A percentile compares a stretch with the other conserved stretches of the same genome.
Conservation (phyloP, 495 filamentous ascomycete species). For the Aspergillus cristatus region DNA sequence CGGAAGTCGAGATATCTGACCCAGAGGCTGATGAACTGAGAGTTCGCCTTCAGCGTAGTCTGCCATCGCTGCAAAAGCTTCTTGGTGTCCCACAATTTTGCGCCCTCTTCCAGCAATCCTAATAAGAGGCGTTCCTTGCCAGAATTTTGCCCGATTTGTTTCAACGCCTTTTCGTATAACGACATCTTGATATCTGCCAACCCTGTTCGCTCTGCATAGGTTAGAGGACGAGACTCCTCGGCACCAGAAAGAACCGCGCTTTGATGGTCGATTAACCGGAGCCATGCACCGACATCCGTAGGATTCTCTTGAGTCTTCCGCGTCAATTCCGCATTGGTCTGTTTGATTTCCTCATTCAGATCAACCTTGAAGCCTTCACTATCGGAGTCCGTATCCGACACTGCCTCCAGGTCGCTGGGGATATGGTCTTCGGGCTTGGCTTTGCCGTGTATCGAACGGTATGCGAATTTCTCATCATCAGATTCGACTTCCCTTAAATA, state of each 20-base stretch:
- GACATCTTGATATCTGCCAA: constrained; percentile 70
- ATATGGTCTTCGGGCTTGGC: constrained; percentile 42
- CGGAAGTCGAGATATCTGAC: constrained; percentile 63
- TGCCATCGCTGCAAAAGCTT: constrained; percentile 57
- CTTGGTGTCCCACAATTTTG: constrained; percentile 59
- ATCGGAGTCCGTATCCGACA: constrained; percentile 35
- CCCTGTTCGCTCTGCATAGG: constrained; percentile 52
- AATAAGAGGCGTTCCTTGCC: constrained; percentile 48
- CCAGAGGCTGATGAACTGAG: constrained; percentile 57
- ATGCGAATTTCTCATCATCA: constrained; percentile 46
- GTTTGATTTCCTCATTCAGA: constrained; percentile 30
- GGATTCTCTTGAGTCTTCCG: constrained; percentile 53
- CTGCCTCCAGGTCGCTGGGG: constrained; percentile 43
- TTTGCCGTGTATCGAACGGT: constrained; percentile 63
- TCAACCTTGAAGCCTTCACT: constrained; percentile 25
- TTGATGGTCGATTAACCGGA: constrained; percentile 68
- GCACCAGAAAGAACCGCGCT: constrained; percentile 45
- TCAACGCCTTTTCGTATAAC: constrained; percentile 72
- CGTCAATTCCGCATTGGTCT: constrained; percentile 48
- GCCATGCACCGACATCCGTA: constrained; percentile 60
- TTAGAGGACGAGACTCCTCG: constrained; percentile 34
- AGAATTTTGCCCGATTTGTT: constrained; percentile 36
- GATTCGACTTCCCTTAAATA: constrained; percentile 15
- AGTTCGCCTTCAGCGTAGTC: constrained; percentile 46
- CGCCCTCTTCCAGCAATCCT: constrained; percentile 62